phyloP scores from a whole-genome alignment of 257 asterid species.

The Fraxinus quadrangulata region DNA sequence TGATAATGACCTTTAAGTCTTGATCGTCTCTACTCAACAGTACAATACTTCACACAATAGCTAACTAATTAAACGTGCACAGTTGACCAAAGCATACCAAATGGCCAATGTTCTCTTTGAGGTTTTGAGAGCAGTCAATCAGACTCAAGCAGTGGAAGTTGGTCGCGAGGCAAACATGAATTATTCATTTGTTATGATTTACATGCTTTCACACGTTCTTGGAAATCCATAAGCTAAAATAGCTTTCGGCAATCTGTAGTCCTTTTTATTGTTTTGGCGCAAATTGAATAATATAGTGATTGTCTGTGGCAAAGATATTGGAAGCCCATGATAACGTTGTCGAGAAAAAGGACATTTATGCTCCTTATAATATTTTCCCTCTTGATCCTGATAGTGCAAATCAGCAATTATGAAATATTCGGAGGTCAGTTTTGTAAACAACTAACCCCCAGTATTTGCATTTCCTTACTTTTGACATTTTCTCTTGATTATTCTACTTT shows the following conservation, averaged over 20 bases:
- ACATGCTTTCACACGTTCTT: slow-evolving; percentile 15
- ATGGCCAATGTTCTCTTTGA: slow-evolving; percentile 99
- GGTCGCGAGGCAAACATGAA: slow-evolving; percentile 79
- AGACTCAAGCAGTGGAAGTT: slow-evolving; percentile 95
- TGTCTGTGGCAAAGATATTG: slow-evolving; percentile 56
- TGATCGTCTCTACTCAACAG: no score
- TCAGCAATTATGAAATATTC: slow-evolving; percentile 98
- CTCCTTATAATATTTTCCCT: slow-evolving; percentile 94
- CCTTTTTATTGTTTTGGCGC: slow-evolving; percentile 11
- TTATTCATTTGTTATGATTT: slow-evolving; percentile 11
- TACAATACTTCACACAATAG: no score
- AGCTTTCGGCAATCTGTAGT: background rate
- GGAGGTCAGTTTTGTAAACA: slow-evolving; percentile 56
- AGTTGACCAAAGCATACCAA: slow-evolving; percentile 97
- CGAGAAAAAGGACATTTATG: slow-evolving; percentile 95
- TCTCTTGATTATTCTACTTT: slow-evolving; percentile 13
- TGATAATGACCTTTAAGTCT: no score
- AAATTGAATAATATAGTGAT: slow-evolving; percentile 26
- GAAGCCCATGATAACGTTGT: slow-evolving; percentile 98
- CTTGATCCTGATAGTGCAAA: slow-evolving; percentile 98
- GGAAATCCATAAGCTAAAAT: slow-evolving; percentile 21
- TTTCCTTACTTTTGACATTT: slow-evolving; percentile 13
- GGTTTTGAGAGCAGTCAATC: slow-evolving; percentile 97
- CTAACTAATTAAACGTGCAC: no score
- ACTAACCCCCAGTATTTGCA: slow-evolving; percentile 13